Conservation (phyloP, 768 basidiomycete species). For the Lentinus brumalis region DNA sequence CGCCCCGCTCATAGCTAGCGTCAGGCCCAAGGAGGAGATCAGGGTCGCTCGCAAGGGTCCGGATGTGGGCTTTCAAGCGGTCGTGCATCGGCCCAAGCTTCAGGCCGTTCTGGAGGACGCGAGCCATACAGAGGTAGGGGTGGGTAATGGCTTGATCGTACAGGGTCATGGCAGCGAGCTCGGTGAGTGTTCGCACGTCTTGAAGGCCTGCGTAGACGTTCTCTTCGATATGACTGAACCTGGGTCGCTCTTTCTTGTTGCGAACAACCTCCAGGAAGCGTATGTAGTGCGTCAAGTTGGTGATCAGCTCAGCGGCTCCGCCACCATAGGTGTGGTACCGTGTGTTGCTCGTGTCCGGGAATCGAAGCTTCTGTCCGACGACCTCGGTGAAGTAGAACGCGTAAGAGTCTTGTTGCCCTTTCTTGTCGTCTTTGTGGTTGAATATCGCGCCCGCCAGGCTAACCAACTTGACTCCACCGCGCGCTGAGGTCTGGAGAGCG, state of each 20-base stretch:
- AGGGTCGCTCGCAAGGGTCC: neutral
- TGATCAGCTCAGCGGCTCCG: conserved; percentile 31
- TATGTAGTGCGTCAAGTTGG: conserved; percentile 26
- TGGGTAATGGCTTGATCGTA: conserved; percentile 10
- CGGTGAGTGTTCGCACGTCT: conserved; percentile 19
- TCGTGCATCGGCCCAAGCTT: neutral
- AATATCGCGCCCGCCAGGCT: conserved; percentile 34
- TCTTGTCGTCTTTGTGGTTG: conserved; percentile 39
- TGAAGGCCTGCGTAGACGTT: conserved; percentile 19
- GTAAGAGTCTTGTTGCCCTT: conserved; percentile 36
- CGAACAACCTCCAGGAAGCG: conserved; percentile 29
- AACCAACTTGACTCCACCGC: conserved; percentile 31
- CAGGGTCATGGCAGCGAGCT: conserved; percentile 18
- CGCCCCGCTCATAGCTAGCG: neutral
- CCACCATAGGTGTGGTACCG: conserved; percentile 36
- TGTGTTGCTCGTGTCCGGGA: conserved; percentile 40
- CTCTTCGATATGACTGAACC: conserved; percentile 38
- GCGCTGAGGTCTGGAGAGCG: neutral
- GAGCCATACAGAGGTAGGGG: conserved; percentile 10
- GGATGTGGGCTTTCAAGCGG: neutral
- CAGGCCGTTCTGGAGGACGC: neutral
- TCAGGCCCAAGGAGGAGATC: neutral
- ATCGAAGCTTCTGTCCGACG: conserved; percentile 26
- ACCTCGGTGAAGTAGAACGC: conserved; percentile 23
- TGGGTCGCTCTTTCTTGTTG: conserved; percentile 26